phyloP scores from a whole-genome alignment of 2,329 filamentous ascomycete genomes.

The Dendrostoma leiphaemia region DNA sequence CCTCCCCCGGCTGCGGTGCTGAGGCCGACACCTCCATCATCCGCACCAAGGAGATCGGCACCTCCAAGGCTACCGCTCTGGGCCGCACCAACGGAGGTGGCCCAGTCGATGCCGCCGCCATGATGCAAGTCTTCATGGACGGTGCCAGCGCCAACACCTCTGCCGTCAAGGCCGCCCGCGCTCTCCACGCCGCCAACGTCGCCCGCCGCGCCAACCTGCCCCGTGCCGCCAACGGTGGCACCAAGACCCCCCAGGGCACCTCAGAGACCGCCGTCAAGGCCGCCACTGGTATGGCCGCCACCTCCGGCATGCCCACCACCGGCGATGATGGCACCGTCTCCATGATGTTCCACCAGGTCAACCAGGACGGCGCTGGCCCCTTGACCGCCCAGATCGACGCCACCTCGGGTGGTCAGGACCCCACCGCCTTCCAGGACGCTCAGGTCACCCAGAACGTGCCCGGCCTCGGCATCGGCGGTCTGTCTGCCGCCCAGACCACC shows the following conservation, averaged over 20 bases:
- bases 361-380: slow-evolving; percentile 68
- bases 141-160: slow-evolving; percentile 27
- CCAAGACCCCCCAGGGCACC: slow-evolving; percentile 34
- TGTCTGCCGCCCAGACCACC: slow-evolving; percentile 57
- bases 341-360: slow-evolving; percentile 68
- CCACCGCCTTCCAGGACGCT: slow-evolving; percentile 58
- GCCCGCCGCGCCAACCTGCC: slow-evolving; percentile 22
- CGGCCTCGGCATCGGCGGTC: slow-evolving; percentile 43
- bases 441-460: slow-evolving; percentile 48
- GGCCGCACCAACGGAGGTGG: slow-evolving; percentile 62
- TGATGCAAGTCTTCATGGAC: slow-evolving; percentile 61
- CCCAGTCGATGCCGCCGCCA: slow-evolving; percentile 53
- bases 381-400: slow-evolving; percentile 59
- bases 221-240: slow-evolving; percentile 29
- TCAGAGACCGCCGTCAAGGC: slow-evolving; percentile 53
- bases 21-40: slow-evolving; percentile 71
- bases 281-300: slow-evolving; percentile 52
- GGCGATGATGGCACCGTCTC: slow-evolving; percentile 58
- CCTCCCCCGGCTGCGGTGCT: slow-evolving; percentile 59
- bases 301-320: slow-evolving; percentile 57
- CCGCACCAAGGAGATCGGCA: slow-evolving; percentile 56
- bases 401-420: slow-evolving; percentile 62
- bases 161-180: slow-evolving; percentile 16
- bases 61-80: slow-evolving; percentile 54
- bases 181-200: slow-evolving; percentile 19